Percentiles rank a stretch among this genome's conserved stretches.
phyloP scores from a whole-genome alignment of 1,284 basidiomycete species.

The Cryptococcus sp. region DNA sequence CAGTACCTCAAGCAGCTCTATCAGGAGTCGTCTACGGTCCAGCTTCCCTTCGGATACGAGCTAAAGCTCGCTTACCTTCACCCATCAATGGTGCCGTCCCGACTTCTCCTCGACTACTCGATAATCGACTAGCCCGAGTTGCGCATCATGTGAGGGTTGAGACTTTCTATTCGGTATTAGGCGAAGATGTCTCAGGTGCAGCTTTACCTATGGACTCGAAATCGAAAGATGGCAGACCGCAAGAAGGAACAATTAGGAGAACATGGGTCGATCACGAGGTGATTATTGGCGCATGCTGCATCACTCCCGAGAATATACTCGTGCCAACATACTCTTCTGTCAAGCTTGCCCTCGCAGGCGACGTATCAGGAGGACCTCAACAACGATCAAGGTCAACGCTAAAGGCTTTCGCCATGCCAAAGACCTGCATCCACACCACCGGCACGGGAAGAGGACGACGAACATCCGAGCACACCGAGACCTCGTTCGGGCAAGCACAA shows the following conservation, averaged over 20 bases:
- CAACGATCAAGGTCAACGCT: background rate
- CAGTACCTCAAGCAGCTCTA: background rate
- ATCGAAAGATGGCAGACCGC: background rate
- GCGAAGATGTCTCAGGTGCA: background rate
- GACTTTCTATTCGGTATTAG: background rate
- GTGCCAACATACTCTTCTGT: background rate
- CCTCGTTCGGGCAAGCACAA: background rate
- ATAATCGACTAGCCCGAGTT: background rate
- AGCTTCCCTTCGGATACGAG: background rate
- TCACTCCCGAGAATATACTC: background rate
- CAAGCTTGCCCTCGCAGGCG: background rate
- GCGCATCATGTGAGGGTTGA: background rate
- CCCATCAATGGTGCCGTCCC: background rate
- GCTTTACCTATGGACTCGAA: background rate
- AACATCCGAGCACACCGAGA: background rate
- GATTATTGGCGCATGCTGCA: background rate
- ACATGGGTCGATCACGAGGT: background rate
- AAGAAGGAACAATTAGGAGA: background rate
- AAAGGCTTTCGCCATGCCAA: background rate
- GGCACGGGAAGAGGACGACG: background rate
- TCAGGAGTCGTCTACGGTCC: background rate
- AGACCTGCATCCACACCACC: background rate
- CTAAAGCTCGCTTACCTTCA: background rate
- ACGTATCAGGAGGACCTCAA: background rate
- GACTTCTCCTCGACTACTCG: background rate